A percentile compares a stretch with the other conserved stretches of the same genome.
phyloP scores from a whole-genome alignment of 1,284 basidiomycete genomes.

The Pseudozyma hubeiensis region DNA sequence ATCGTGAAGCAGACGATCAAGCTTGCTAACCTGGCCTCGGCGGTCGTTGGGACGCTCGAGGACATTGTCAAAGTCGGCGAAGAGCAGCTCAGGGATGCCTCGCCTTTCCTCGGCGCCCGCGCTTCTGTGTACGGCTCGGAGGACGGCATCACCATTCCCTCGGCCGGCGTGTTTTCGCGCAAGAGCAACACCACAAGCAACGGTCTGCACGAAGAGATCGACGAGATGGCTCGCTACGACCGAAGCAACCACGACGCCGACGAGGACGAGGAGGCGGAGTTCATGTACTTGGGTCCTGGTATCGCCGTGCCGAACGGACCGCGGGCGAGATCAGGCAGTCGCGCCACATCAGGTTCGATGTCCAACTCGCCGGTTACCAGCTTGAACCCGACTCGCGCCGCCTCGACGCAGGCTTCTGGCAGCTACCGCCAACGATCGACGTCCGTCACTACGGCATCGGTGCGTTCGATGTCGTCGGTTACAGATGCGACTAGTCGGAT shows the following conservation, averaged over 20 bases:
- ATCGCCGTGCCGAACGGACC: constrained; percentile 60
- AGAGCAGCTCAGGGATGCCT: constrained; percentile 46
- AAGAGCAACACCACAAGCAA: constrained; percentile 37
- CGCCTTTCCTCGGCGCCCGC: constrained; percentile 52
- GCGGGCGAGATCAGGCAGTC: constrained; percentile 28
- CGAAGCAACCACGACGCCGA: constrained; percentile 15
- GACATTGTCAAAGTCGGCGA: constrained; percentile 44
- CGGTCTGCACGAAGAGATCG: constrained; percentile 43
- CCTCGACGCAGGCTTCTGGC: constrained; percentile 14
- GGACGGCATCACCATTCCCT: constrained; percentile 34
- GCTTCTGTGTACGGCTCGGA: constrained; percentile 53
- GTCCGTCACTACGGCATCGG: constrained; percentile 53
- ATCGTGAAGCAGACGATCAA: constrained; percentile 10
- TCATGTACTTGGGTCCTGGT: constrained; percentile 61
- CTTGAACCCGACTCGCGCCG: constrained; percentile 20
- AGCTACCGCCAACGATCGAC: constrained; percentile 48
- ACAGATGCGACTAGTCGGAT: constrained; percentile 23
- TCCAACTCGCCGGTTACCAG: constrained; percentile 41
- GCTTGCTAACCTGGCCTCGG: constrained; percentile 19
- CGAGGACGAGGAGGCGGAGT: constrained; percentile 42
- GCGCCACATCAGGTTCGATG: constrained; percentile 20
- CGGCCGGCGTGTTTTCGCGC: constrained; percentile 38
- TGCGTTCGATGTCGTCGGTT: constrained; percentile 36
- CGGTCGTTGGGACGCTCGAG: constrained; percentile 28
- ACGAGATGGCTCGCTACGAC: constrained; percentile 35